phyloP scores from a whole-genome alignment of 1,284 basidiomycete species.

The Veloporphyrellus conicus region DNA sequence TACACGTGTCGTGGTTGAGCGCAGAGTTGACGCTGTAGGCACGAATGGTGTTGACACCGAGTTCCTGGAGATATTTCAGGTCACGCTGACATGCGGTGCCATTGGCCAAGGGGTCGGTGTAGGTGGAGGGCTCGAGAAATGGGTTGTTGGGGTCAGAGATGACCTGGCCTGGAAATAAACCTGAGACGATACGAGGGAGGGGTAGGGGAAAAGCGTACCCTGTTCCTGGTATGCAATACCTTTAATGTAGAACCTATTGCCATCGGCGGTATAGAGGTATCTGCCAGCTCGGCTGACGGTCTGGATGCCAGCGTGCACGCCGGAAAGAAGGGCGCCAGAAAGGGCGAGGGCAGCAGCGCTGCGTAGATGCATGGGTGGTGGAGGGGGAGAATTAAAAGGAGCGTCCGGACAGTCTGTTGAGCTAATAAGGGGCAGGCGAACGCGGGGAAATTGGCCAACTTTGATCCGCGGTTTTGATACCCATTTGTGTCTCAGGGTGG shows the following conservation, averaged over 20 bases:
- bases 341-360: constrained; percentile 15
- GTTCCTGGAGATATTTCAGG: constrained; percentile 67
- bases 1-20: constrained; percentile 82
- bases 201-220: constrained; percentile 41
- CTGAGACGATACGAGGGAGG: not conserved
- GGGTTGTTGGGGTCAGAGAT: constrained; percentile 52
- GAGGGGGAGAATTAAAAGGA: constrained; percentile 8
- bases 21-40: constrained; percentile 82
- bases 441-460: constrained; percentile 7
- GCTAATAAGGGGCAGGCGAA: not conserved
- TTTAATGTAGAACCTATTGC: constrained; percentile 84
- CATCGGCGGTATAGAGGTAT: constrained; percentile 74
- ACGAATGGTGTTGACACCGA: constrained; percentile 73
- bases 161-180: constrained; percentile 41
- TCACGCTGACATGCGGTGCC: constrained; percentile 72
- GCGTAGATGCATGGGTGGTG: constrained; percentile 21
- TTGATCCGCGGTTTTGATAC: constrained; percentile 12
- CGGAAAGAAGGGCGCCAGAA: constrained; percentile 32
- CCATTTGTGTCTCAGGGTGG: no score
- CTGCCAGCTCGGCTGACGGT: constrained; percentile 62
- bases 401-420: constrained; percentile 1
- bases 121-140: constrained; percentile 76
- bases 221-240: constrained; percentile 89
- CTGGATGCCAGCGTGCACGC: constrained; percentile 53
- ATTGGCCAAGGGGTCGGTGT: constrained; percentile 73